phyloP scores from a whole-genome alignment of 1,284 basidiomycete genomes.

The Cutaneotrichosporon sp. region DNA sequence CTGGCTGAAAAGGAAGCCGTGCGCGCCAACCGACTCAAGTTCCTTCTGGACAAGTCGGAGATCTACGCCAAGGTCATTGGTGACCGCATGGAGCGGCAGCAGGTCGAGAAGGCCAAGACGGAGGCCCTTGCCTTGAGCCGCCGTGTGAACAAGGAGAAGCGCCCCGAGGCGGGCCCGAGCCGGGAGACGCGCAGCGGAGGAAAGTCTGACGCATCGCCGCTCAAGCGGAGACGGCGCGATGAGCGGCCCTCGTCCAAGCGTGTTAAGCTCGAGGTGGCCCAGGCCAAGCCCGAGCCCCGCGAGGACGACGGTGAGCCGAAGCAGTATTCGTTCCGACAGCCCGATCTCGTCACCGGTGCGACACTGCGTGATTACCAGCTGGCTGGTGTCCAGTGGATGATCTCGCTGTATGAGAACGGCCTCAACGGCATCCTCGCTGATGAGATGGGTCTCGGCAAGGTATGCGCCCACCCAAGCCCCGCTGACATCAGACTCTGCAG shows the following conservation, averaged over 20 bases:
- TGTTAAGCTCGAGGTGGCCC: constrained; percentile 10
- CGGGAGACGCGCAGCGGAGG: constrained; percentile 25
- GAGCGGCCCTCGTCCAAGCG: constrained; percentile 14
- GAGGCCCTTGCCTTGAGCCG: constrained; percentile 44
- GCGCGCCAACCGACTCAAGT: constrained; percentile 38
- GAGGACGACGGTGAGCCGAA: constrained; percentile 24
- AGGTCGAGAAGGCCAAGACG: constrained; percentile 46
- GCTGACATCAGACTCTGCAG: constrained; percentile 71
- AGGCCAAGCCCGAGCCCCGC: constrained; percentile 20
- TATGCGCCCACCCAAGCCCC: constrained; percentile 23
- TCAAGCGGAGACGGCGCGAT: constrained; percentile 12
- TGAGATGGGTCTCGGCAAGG: constrained; percentile 90
- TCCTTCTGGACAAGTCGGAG: constrained; percentile 51
- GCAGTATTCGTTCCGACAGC: constrained; percentile 61
- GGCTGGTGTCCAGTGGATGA: constrained; percentile 96
- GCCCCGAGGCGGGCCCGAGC: constrained; percentile 20
- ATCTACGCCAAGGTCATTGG: constrained; percentile 54
- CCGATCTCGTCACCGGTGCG: constrained; percentile 76
- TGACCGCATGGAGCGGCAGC: constrained; percentile 54
- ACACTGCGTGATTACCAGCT: constrained; percentile 87
- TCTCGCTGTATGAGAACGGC: constrained; percentile 85
- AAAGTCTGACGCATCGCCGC: constrained; percentile 19
- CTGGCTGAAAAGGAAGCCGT: constrained; percentile 33
- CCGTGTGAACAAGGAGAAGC: constrained; percentile 50
- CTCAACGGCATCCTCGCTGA: constrained; percentile 83